Conservation (phyloP, 805 yeast species). For the Dipodascopsis uninucleata region DNA sequence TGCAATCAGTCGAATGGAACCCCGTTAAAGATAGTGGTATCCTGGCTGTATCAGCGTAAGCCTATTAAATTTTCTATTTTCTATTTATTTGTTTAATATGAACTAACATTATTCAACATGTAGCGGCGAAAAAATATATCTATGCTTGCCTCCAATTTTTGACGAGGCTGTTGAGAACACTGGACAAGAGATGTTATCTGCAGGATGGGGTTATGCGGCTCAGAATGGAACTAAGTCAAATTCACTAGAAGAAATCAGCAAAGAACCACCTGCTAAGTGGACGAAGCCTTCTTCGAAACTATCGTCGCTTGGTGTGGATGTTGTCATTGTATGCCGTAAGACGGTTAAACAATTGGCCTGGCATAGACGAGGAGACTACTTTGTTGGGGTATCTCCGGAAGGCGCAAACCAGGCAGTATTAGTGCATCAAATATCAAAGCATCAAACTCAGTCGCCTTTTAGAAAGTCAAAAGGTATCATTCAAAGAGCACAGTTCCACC, state of each 20-base stretch:
- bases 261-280: conserved; percentile 53
- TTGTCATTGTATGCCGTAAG: conserved; percentile 60
- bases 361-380: conserved; percentile 97
- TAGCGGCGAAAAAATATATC: conserved; percentile 66
- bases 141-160: conserved; percentile 86
- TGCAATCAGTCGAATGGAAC: conserved; percentile 84
- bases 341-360: conserved; percentile 80
- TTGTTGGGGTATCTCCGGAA: conserved; percentile 94
- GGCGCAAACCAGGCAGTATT: conserved; percentile 83
- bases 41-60: conserved; percentile 65
- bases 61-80: neutral
- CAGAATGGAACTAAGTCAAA: conserved; percentile 34
- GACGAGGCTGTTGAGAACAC: conserved; percentile 81
- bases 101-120: conserved; percentile 2
- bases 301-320: conserved; percentile 61
- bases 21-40: conserved; percentile 74
- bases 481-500: conserved; percentile 96
- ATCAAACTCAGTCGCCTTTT: conserved; percentile 93
- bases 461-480: conserved; percentile 87
- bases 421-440: conserved; percentile 92
- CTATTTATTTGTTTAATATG: neutral
- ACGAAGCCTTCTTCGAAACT: conserved; percentile 60
- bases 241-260: conserved; percentile 32
- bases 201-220: conserved; percentile 83
- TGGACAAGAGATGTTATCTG: conserved; percentile 73